Percentiles rank a stretch among this genome's conserved stretches.
phyloP scores from a whole-genome alignment of 805 yeast species.

The Lipomyces orientalis region DNA sequence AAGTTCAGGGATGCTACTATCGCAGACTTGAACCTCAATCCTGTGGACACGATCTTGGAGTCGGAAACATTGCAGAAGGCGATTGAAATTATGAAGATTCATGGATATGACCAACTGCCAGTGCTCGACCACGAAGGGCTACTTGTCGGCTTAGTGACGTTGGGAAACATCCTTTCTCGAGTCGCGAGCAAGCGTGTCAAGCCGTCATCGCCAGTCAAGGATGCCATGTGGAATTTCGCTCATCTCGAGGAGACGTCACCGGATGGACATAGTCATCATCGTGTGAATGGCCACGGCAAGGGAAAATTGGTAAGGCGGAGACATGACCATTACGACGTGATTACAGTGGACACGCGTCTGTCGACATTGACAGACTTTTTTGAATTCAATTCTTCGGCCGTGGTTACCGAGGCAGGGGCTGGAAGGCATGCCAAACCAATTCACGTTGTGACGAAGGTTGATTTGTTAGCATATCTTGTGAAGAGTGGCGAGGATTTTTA shows the following conservation, averaged over 20 bases:
- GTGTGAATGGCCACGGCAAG: slow-evolving; percentile 24
- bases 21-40: slow-evolving; percentile 72
- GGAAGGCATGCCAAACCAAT: slow-evolving; percentile 65
- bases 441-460: slow-evolving; percentile 88
- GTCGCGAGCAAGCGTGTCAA: slow-evolving; percentile 66
- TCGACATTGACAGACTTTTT: slow-evolving; percentile 75
- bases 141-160: slow-evolving; percentile 75
- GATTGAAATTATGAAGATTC: slow-evolving; percentile 69
- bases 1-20: slow-evolving; percentile 62
- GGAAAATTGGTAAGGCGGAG: slow-evolving; percentile 16
- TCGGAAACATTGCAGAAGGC: slow-evolving; percentile 67
- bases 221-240: slow-evolving; percentile 76
- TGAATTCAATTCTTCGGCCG: slow-evolving; percentile 83
- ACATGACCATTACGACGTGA: slow-evolving; percentile 59
- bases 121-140: slow-evolving; percentile 66
- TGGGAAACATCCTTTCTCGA: slow-evolving; percentile 71
- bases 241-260: slow-evolving; percentile 67
- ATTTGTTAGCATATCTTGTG: slow-evolving; percentile 60
- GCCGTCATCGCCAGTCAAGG: slow-evolving; percentile 59
- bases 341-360: slow-evolving; percentile 69
- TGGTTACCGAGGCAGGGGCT: slow-evolving; percentile 66
- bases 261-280: slow-evolving; percentile 52
- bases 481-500: slow-evolving; percentile 37
- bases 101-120: slow-evolving; percentile 86
- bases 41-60: slow-evolving; percentile 75